Percentiles rank a stretch among this genome's conserved stretches.
phyloP scores from a whole-genome alignment of 805 yeast species.

The Brettanomyces bruxellensis region DNA sequence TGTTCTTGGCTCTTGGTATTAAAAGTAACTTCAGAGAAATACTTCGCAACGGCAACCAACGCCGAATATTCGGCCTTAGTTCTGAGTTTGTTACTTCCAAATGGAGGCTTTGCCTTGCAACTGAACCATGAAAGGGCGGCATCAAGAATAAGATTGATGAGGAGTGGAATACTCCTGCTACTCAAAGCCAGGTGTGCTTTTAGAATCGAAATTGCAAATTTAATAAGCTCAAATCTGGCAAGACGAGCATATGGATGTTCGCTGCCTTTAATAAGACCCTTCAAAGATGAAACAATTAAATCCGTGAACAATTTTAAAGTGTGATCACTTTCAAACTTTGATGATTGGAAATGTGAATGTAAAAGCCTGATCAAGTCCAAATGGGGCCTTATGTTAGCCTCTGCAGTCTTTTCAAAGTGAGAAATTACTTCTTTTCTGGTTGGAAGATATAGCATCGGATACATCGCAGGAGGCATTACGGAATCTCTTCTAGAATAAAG shows the following conservation, averaged over 20 bases:
- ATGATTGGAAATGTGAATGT: constrained; percentile 71
- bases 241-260: constrained; percentile 75
- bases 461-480: constrained; percentile 47
- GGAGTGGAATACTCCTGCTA: constrained; percentile 32
- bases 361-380: constrained; percentile 57
- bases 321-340: constrained; percentile 62
- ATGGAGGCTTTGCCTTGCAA: constrained; percentile 58
- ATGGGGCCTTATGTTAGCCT: constrained; percentile 54
- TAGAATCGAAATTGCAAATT: constrained; percentile 58
- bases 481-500: constrained; percentile 53
- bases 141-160: constrained; percentile 47
- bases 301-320: constrained; percentile 60
- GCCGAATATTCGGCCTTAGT: constrained; percentile 59
- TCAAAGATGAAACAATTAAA: constrained; percentile 47
- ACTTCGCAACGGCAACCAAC: constrained; percentile 42
- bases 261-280: constrained; percentile 48
- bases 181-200: constrained; percentile 42
- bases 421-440: constrained; percentile 55
- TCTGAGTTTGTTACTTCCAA: constrained; percentile 70
- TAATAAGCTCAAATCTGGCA: constrained; percentile 63
- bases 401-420: constrained; percentile 40
- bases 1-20: constrained; percentile 25
- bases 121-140: constrained; percentile 78
- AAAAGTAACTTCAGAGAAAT: constrained; percentile 17
- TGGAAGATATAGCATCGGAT: constrained; percentile 84